These are phyloP conservation scores for Plasmodium vinckei DNA, from an alignment of 169 alveolate genomes.

Conservation along the genomic window DNA sequence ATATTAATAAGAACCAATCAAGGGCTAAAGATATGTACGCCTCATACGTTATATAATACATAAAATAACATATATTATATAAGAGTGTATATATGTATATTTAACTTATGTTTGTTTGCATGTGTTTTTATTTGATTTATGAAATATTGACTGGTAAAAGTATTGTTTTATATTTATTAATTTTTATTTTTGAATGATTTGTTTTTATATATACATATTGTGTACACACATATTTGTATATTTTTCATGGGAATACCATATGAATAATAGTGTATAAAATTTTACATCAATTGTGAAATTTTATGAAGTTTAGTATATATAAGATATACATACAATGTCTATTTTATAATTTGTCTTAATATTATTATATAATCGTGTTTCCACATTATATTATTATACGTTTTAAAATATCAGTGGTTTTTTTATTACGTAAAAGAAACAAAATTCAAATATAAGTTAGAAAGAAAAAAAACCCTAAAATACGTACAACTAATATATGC, in stretches of 20 bases:
- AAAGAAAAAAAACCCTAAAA: too few relatives aligned
- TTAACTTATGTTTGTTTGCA: background rate
- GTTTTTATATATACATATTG: background rate
- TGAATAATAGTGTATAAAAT: background rate
- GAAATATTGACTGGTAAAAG: background rate
- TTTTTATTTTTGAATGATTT: background rate
- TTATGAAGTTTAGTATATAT: background rate
- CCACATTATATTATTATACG: background rate
- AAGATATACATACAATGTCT: background rate
- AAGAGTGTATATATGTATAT: background rate
- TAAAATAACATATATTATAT: background rate
- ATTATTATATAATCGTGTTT: background rate
- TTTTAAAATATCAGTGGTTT: background rate
- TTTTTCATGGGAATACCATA: background rate
- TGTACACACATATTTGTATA: background rate
- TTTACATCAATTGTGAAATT: background rate
- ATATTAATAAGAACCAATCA: background rate
- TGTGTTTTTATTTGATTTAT: slow-evolving; percentile 11
- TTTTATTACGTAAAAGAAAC: too few relatives aligned
- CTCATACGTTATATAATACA: background rate
- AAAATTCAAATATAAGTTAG: too few relatives aligned
- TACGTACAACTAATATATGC: too few relatives aligned
- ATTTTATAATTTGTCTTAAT: background rate
- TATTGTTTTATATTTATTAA: slow-evolving; percentile 1
- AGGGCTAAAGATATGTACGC: background rate